phyloP scores from a whole-genome alignment of 2,329 filamentous ascomycete genomes.

The Xylaria sp. region DNA sequence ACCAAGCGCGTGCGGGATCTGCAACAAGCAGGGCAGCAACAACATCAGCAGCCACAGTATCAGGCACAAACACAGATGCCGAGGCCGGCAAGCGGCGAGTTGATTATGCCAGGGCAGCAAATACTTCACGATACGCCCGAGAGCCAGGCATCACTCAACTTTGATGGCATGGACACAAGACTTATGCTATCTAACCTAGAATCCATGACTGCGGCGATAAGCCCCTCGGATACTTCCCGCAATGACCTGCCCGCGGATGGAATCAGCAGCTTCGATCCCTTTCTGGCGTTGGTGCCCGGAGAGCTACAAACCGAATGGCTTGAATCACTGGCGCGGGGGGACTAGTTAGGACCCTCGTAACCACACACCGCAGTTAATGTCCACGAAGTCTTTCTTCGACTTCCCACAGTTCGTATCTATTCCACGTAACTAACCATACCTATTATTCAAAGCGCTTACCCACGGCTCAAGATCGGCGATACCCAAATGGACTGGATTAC shows the following conservation, averaged over 20 bases:
- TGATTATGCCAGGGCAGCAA: conserved; percentile 15
- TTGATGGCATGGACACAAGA: conserved; percentile 6
- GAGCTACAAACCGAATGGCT: conserved; percentile 31
- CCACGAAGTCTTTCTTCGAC: conserved; percentile 16
- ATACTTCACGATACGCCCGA: conserved; percentile 8
- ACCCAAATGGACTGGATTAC: neutral
- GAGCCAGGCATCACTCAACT: neutral
- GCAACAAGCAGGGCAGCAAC: conserved; percentile 22
- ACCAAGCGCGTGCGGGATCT: conserved; percentile 29
- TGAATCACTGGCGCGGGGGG: conserved; percentile 14
- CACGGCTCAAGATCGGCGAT: neutral
- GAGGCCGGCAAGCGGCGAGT: neutral
- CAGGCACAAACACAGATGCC: conserved; percentile 8
- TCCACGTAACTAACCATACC: neutral
- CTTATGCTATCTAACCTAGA: conserved; percentile 8
- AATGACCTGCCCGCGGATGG: conserved; percentile 11
- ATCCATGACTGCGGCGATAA: neutral
- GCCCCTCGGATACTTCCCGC: neutral
- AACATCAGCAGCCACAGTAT: conserved; percentile 8
- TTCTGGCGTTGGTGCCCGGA: conserved; percentile 30
- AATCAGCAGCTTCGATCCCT: conserved; percentile 26
- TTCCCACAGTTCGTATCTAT: conserved; percentile 1
- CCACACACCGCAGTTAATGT: neutral
- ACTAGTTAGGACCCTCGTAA: neutral
- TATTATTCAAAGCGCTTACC: neutral